phyloP scores from a whole-genome alignment of 2,329 filamentous ascomycete species.

The Neonectria ditissima region DNA sequence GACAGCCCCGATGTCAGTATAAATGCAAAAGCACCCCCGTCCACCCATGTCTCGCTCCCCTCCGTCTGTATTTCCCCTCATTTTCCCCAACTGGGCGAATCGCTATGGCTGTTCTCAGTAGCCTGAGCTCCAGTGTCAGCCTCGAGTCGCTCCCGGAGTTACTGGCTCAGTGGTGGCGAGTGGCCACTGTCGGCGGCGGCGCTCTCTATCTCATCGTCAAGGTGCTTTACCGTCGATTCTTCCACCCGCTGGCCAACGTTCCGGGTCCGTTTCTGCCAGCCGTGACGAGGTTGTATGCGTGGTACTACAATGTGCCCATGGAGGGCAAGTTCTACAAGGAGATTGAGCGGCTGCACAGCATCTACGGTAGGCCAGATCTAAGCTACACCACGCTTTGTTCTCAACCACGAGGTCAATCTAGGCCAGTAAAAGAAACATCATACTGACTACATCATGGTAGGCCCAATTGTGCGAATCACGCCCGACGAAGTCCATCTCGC shows the following conservation, averaged over 20 bases:
- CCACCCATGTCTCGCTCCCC: not conserved
- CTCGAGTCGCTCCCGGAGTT: not conserved
- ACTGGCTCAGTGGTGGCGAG: conserved; percentile 14
- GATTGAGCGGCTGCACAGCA: conserved; percentile 26
- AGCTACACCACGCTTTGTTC: not conserved
- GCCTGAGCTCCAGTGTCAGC: not conserved
- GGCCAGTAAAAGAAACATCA: not conserved
- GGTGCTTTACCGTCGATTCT: conserved; percentile 22
- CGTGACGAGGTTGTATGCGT: conserved; percentile 23
- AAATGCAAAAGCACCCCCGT: not conserved
- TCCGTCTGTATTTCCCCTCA: not conserved
- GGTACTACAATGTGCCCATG: conserved; percentile 23
- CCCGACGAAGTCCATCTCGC: conserved; percentile 36
- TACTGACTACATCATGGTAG: not conserved
- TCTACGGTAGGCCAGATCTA: conserved; percentile 12
- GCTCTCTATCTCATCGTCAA: conserved; percentile 13
- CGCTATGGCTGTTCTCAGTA: conserved; percentile 17
- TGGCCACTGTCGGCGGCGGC: conserved; percentile 8
- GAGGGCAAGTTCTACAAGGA: conserved; percentile 22
- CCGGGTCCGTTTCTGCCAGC: conserved; percentile 25
- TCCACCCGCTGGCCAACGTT: conserved; percentile 18
- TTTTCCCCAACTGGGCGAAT: not conserved
- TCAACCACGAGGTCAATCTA: not conserved
- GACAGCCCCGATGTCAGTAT: not conserved
- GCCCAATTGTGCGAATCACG: conserved; percentile 34